Base-by-base conservation (phyloP, 768 basidiomycete species). In the Leccinum broughii region DNA sequence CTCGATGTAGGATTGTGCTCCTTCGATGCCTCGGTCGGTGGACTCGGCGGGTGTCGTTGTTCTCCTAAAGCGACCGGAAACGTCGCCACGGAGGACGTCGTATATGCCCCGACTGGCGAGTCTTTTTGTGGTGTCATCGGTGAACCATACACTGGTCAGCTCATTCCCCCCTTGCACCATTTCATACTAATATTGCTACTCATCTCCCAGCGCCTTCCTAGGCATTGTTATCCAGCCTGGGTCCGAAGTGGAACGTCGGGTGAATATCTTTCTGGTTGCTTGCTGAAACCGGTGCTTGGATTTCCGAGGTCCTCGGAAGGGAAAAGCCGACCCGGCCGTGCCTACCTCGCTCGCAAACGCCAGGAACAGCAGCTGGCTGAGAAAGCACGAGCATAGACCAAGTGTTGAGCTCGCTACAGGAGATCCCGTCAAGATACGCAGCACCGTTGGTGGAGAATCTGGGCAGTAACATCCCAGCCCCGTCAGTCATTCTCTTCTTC, bases 41-140 rank as follows among this genome's bases (percentile, higher is more conserved):
- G 95, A 1, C 85, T 98, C 2, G 96, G 96, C 3, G 94, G 95
- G n/a, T 97, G 96, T 68, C 95, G 94, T 3, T 98, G 93, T 75
- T 94, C 95, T 1, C 96, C 96, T 2, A 95, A 93, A 5, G 94
- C 95, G 14, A 95, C 93, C 0, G 95, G 95, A 15, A 97, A 97
- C 66, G 92, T 97, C 17, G 88, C 93, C 0, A 98, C 96, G 0
- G 95, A 98, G 66, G 92, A 96, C 65, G 84, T 96, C 1, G 79
- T 96, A 9, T 94, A 96, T 63, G 89, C 91, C 0, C 81, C 97
- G 8, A 62, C 83, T 6, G 26, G 0, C 1, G 26, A 26, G 26
- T 26, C 26, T 26, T 26, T 26, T 26, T 26, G 26, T 80, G 65
- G 85, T 85, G 4, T 77, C 66, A 60, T 67, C 1, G 86, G 85